A percentile compares a stretch with the other conserved stretches of the same genome.
Conservation (phyloP, 1,139 yeast species). For the Geotrichum restrictum region DNA sequence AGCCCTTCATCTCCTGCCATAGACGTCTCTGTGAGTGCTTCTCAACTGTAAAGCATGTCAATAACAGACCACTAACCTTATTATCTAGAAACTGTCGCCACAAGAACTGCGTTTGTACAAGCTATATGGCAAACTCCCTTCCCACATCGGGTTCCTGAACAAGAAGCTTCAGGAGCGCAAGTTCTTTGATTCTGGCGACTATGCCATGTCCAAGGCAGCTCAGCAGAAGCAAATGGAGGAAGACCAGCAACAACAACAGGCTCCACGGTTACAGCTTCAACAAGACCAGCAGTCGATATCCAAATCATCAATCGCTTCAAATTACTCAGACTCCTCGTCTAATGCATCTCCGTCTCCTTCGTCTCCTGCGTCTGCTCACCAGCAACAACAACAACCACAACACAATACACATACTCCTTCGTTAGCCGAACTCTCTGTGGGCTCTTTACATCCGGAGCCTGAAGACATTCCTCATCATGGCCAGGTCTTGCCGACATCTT, state of each 20-base stretch:
- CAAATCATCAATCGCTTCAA: too few species aligned
- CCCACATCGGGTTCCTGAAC: conserved; percentile 74
- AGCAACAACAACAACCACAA: not conserved
- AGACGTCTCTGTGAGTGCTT: conserved; percentile 10
- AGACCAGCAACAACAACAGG: not conserved
- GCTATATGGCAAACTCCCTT: conserved; percentile 85
- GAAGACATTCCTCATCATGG: conserved; percentile 40
- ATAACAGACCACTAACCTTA: not conserved
- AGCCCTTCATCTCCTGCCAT: not conserved
- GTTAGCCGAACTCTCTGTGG: conserved; percentile 34
- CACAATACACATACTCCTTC: not conserved
- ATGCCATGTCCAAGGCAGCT: conserved; percentile 79
- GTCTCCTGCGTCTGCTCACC: too few species aligned
- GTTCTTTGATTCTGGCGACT: conserved; percentile 95
- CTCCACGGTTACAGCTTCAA: not conserved
- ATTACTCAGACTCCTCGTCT: too few species aligned
- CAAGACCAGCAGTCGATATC: too few species aligned
- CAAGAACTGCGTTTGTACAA: conserved; percentile 52
- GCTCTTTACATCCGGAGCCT: conserved; percentile 44
- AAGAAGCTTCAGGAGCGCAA: conserved; percentile 74
- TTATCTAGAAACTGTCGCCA: conserved; percentile 26
- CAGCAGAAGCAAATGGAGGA: conserved; percentile 7
- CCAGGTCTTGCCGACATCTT: not conserved
- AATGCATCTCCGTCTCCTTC: too few species aligned
- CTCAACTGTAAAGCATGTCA: too few species aligned